Evolutionary conservation across 371 early-diverging fungal species (phyloP), one percentile per base, ranked within the genome.

Genomic region (Batrachochytrium dendrobatidis): DNA sequence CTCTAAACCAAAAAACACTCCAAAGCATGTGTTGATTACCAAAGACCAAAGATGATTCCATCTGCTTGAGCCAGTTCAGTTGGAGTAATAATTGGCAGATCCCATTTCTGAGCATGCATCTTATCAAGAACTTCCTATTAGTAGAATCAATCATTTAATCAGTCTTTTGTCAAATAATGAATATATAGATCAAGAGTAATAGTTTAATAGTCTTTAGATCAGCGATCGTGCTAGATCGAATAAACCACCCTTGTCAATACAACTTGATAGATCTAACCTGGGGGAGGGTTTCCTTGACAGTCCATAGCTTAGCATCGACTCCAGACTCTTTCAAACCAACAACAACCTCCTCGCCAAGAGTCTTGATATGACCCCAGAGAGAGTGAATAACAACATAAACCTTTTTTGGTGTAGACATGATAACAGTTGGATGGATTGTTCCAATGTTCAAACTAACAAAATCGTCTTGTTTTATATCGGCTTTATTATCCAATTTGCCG

Each of bases 31-130:
- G n/a, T n/a, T 15, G 39, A 12, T 58, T 49, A 67, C 33, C 86
- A 86, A 58, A 91, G 70, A 8, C 92, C 92, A 63, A 92, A 86
- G 24, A 92, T 61, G 61, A 88, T 65, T 1, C 87, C 92, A 67
- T 92, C 93, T 0, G 86, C 78, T 46, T 86, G 76, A 6, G 67
- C 61, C 1, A 91, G 64, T 6, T 65, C 72, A 35, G 70, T 75
- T 7, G 82, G 70, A 4, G 72, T 76, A 43, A 86, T 78, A 35
- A 80, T 65, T 5, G 91, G 90, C 12, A 88, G 58, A 53, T 81
- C 75, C 59, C 69, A 74, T 48, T 77, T 82, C 5, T 72, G 63
- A 12, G 87, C 88, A 59, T 87, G 76, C 84, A 91, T 85, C 66
- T 85, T 85, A 44, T 68, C 73, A 3, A 87, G 74, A 6, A 89